A percentile compares a stretch with the other conserved stretches of the same genome.
These are phyloP conservation scores for Tylopilus balloui DNA, from an alignment of 768 basidiomycete genomes.

Conservation along the genomic window DNA sequence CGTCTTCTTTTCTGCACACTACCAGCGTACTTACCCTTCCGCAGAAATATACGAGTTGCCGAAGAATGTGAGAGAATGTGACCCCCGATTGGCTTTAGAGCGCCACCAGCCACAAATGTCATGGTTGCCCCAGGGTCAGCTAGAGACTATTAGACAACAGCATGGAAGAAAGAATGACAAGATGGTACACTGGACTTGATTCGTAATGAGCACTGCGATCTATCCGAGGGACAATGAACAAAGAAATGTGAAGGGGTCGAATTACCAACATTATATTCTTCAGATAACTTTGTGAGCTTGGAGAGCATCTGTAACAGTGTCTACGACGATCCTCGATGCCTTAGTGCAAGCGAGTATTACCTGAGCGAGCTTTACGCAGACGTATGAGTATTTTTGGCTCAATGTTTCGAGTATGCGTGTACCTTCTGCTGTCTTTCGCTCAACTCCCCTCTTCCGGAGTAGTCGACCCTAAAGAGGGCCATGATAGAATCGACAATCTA, in stretches of 20 bases:
- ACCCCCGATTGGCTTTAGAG: conserved; percentile 86
- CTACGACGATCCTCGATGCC: background rate
- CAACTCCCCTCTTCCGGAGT: conserved; percentile 86
- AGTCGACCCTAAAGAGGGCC: conserved; percentile 95
- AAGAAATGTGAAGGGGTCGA: conserved; percentile 1
- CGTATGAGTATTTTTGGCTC: conserved; percentile 12
- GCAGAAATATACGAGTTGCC: conserved; percentile 79
- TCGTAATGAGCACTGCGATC: conserved; percentile 85
- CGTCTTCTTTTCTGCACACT: background rate
- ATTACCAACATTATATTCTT: conserved; percentile 74
- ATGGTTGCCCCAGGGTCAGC: conserved; percentile 94
- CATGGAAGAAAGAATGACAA: background rate
- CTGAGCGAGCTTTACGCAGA: conserved; percentile 60
- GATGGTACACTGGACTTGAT: conserved; percentile 79
- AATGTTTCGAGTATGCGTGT: background rate
- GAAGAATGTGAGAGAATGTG: conserved; percentile 86
- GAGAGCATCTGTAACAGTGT: conserved; percentile 67
- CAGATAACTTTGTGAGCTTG: conserved; percentile 84
- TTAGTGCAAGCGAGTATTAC: conserved; percentile 33
- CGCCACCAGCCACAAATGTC: conserved; percentile 93
- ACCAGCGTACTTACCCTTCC: conserved; percentile 58
- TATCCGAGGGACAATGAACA: conserved; percentile 28
- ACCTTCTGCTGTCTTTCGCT: conserved; percentile 94
- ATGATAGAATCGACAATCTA: conserved; percentile 96
- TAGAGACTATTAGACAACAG: conserved; percentile 28